Evolutionary conservation across 2,329 filamentous ascomycete species (phyloP).

Genomic region (Uncinocarpus reesii): DNA sequence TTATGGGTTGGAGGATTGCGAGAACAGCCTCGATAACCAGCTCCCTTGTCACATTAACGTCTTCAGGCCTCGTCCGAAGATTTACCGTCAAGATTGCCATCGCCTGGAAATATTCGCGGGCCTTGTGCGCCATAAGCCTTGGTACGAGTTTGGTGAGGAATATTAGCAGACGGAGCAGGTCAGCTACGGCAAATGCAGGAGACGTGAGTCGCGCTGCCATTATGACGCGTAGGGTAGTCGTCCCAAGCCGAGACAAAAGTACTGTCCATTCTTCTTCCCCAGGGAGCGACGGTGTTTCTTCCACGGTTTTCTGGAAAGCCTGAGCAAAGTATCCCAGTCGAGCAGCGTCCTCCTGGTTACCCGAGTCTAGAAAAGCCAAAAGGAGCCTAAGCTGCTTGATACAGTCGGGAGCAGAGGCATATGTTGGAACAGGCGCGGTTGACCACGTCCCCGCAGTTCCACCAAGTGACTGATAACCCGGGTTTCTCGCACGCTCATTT

Average conservation of each 20-base stretch:
- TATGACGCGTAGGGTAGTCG: conserved; percentile 28
- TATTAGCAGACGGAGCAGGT: conserved; percentile 28
- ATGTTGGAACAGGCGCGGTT: conserved; percentile 16
- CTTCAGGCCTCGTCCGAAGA: conserved; percentile 17
- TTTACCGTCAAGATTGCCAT: conserved; percentile 30
- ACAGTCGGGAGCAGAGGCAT: conserved; percentile 30
- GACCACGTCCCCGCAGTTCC: conserved; percentile 21
- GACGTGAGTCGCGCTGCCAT: conserved; percentile 20
- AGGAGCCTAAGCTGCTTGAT: conserved; percentile 53
- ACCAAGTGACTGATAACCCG: conserved; percentile 22
- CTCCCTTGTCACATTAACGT: conserved; percentile 21
- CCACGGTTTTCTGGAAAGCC: conserved; percentile 33
- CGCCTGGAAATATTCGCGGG: conserved; percentile 32
- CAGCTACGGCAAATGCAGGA: conserved; percentile 22
- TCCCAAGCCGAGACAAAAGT: conserved; percentile 32
- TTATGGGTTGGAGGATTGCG: conserved; percentile 36
- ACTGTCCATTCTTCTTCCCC: conserved; percentile 35
- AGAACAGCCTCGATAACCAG: conserved; percentile 29
- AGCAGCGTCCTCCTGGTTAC: conserved; percentile 29
- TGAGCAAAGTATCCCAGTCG: conserved; percentile 38
- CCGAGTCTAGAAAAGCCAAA: conserved; percentile 55
- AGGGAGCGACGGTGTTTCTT: conserved; percentile 29
- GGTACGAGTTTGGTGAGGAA: conserved; percentile 33
- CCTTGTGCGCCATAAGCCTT: conserved; percentile 32
- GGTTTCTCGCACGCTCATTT: conserved; percentile 40